Conservation (phyloP, 2,329 filamentous ascomycete genomes). For the Gnomoniopsis smithogilvyi region DNA sequence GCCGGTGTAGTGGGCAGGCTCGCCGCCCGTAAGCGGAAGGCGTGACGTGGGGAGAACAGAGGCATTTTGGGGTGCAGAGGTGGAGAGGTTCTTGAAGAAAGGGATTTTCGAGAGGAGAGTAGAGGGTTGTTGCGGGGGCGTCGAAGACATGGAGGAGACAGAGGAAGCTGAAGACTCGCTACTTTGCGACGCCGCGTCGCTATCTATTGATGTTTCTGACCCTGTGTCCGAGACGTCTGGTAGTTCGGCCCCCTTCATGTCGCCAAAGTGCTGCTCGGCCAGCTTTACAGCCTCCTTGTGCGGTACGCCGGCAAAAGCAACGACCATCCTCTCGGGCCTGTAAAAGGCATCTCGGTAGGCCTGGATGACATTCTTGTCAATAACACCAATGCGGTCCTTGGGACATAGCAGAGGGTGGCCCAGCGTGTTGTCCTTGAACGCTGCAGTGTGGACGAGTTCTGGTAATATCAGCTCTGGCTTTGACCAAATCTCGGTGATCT, state of each 20-base stretch:
- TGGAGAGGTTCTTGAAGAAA: slow-evolving; percentile 86
- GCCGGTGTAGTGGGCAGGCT: slow-evolving; percentile 84
- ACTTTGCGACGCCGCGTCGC: slow-evolving; percentile 28
- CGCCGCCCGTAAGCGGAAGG: slow-evolving; percentile 42
- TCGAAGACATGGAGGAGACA: slow-evolving; percentile 28
- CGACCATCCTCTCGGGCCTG: slow-evolving; percentile 84
- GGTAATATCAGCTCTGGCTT: slow-evolving; percentile 95
- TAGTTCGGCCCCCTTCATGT: slow-evolving; percentile 65
- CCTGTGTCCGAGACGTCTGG: slow-evolving; percentile 51
- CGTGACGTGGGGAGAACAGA: slow-evolving; percentile 48
- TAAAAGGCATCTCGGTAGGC: slow-evolving; percentile 83
- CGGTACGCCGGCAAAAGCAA: slow-evolving; percentile 90
- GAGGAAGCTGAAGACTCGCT: slow-evolving; percentile 32
- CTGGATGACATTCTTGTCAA: slow-evolving; percentile 70
- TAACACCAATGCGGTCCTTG: slow-evolving; percentile 72
- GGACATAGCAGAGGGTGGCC: slow-evolving; percentile 93
- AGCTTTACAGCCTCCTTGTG: slow-evolving; percentile 77
- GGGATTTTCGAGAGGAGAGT: slow-evolving; percentile 71
- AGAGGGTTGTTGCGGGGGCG: slow-evolving; percentile 45
- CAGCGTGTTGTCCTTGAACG: slow-evolving; percentile 92
- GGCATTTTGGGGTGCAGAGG: slow-evolving; percentile 63
- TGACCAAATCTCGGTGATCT: slow-evolving; percentile 96
- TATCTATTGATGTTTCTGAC: slow-evolving; percentile 54
- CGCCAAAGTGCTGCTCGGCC: slow-evolving; percentile 83
- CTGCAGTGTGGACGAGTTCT: slow-evolving; percentile 91